Percentiles rank a stretch among this genome's conserved stretches.
Conservation (phyloP, 306 rosid genomes). For the Ceratonia siliqua region DNA sequence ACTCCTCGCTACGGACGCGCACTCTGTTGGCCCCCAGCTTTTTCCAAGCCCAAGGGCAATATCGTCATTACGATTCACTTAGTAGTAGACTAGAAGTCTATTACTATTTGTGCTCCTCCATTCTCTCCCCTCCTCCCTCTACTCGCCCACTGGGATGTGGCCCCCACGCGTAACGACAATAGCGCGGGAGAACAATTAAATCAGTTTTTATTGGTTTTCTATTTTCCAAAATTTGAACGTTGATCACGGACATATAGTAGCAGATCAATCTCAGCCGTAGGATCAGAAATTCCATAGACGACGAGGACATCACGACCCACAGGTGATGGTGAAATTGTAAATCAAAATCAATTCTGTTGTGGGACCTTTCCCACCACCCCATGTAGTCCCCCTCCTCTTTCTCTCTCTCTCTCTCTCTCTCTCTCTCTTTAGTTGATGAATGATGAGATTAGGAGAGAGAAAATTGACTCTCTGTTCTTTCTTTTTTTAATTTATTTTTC, state of each 20-base stretch:
- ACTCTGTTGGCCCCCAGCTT: too few relatives aligned
- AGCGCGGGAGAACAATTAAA: constrained; percentile 16
- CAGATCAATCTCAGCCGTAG: constrained; percentile 22
- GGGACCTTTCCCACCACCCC: constrained; percentile 10
- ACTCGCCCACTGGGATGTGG: constrained; percentile 41
- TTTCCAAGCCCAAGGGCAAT: too few relatives aligned
- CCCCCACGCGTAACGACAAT: constrained; percentile 47
- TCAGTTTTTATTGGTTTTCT: neutral
- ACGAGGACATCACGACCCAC: constrained; percentile 47
- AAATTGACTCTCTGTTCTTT: neutral
- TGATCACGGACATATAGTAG: constrained; percentile 53
- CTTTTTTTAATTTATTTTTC: too few relatives aligned
- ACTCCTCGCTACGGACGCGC: too few relatives aligned
- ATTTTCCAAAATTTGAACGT: constrained; percentile 42
- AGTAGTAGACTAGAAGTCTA: too few relatives aligned
- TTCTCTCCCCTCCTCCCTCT: constrained; percentile 4
- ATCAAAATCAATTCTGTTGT: constrained; percentile 19
- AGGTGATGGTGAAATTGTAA: constrained; percentile 26
- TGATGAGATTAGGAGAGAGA: neutral
- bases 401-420: neutral
- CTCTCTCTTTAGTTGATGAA: neutral
- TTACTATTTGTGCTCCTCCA: constrained; percentile 52
- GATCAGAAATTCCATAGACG: constrained; percentile 31
- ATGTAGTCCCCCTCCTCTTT: neutral
- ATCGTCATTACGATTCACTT: neutral